Evolutionary conservation across 805 yeast genomes (phyloP), one percentile per base, ranked within the genome.

Genomic region (Peterozyma toletana): DNA sequence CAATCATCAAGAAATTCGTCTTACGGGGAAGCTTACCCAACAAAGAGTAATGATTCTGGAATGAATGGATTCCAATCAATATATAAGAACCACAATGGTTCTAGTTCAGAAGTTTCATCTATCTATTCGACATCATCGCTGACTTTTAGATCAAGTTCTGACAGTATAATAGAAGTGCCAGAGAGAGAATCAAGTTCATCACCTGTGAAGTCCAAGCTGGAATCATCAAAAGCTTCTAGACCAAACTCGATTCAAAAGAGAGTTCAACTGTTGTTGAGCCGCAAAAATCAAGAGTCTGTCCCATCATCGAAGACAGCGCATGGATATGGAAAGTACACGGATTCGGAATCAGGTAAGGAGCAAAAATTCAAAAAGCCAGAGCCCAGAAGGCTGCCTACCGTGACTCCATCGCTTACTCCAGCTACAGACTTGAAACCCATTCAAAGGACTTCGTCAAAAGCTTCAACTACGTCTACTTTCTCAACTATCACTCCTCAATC

Each of bases 321-420:
- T 5, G 96, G 96, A 0, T 88, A 89, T 59, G 96, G 96, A 7
- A 77, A 78, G 56, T 86, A 74, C 56, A 80, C 90, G 0, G 82
- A 73, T 40, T n/a, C 3, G 35, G 16, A 31, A 31, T 31, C 34
- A 31, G 10, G 15, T 13, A 9, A 31, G 5, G 13, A 11, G 34
- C 13, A 31, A n/a, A n/a, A n/a, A 31, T 31, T 31, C 15, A 31
- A 31, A 31, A 31, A 31, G 15, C 34, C 34, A 31, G 34, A 31
- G 10, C 14, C 15, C 10, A 31, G 34, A 31, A 31, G 9, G 14
- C 14, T 31, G 34, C 15, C 34, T 14, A 5, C 34, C 14, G 5
- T 31, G 5, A 31, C 34, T 13, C 13, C 34, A 31, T 31, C 27
- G 27, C 27, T 21, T 21, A 21, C 27, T 7, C 27, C 27, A 21